phyloP scores from a whole-genome alignment of 352 stramenopile genomes.

The Phytophthora chlamydospora region DNA sequence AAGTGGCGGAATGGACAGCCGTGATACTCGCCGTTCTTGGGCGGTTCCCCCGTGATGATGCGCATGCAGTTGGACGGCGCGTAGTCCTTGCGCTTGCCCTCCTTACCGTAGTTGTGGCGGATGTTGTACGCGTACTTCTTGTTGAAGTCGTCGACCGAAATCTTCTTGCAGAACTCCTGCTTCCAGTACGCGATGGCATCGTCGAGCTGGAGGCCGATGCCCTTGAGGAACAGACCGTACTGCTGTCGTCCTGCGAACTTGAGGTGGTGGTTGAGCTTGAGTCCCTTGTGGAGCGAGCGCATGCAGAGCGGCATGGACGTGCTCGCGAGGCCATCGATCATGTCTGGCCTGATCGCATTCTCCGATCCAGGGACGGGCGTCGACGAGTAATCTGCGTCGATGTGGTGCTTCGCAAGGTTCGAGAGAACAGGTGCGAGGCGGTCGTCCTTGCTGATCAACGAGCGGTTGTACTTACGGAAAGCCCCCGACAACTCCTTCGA shows the following conservation, averaged over 20 bases:
- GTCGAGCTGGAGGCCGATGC: constrained; percentile 95
- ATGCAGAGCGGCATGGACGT: constrained; percentile 98
- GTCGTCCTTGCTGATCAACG: constrained; percentile 91
- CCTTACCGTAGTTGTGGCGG: constrained; percentile 99
- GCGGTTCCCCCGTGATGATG: constrained; percentile 97
- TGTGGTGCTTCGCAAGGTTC: constrained; percentile 97
- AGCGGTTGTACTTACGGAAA: constrained; percentile 89
- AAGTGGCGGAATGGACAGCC: constrained; percentile 98
- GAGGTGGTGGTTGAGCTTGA: constrained; percentile 96
- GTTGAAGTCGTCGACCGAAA: constrained; percentile 97
- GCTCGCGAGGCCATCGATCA: constrained; percentile 90
- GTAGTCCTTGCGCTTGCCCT: constrained; percentile 98
- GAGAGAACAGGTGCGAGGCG: constrained; percentile 93
- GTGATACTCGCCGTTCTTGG: constrained; percentile 95
- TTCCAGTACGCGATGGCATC: constrained; percentile 97
- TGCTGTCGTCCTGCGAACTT: constrained; percentile 97
- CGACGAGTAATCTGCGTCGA: constrained; percentile 88
- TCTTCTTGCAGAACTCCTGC: constrained; percentile 92
- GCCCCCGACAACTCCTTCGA: constrained; percentile 92
- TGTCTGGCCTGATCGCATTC: constrained; percentile 87
- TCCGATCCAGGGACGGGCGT: constrained; percentile 45
- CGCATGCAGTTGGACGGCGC: constrained; percentile 96
- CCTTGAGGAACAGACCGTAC: constrained; percentile 99
- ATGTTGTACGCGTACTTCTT: constrained; percentile 99
- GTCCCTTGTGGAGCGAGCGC: constrained; percentile 92